phyloP scores from a whole-genome alignment of 2,329 filamentous ascomycete genomes.

The Talaromyces sp. region DNA sequence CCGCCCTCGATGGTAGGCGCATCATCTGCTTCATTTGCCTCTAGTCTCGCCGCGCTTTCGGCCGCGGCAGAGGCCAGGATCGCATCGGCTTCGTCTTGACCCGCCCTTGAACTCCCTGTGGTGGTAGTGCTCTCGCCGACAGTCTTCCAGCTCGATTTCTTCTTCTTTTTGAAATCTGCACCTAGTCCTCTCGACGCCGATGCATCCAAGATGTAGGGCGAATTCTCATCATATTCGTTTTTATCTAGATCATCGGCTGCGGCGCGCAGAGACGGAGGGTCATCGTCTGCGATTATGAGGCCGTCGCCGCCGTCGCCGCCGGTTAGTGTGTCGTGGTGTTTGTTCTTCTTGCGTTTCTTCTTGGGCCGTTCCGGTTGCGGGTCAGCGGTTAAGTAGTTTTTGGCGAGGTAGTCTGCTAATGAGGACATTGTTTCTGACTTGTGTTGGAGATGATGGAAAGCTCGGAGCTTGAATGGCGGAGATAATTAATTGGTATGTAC shows the following conservation, averaged over 20 bases:
- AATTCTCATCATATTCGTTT: conserved; percentile 39
- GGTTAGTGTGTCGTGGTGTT: conserved; percentile 42
- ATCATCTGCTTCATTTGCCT: conserved; percentile 49
- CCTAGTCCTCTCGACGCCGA: conserved; percentile 19
- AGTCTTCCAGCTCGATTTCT: conserved; percentile 53
- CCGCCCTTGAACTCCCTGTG: conserved; percentile 21
- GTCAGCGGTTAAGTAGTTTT: conserved; percentile 79
- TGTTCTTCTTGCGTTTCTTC: conserved; percentile 54
- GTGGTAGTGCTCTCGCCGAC: neutral
- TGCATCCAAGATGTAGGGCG: conserved; percentile 27
- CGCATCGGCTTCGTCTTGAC: conserved; percentile 68
- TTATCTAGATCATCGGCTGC: conserved; percentile 22
- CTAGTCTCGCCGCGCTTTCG: conserved; percentile 56
- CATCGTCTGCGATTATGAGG: conserved; percentile 42
- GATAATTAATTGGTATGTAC: neutral
- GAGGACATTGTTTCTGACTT: conserved; percentile 47
- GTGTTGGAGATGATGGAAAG: neutral
- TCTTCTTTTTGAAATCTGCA: conserved; percentile 67
- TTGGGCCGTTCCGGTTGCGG: conserved; percentile 36
- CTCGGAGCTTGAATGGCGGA: neutral
- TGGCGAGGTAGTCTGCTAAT: conserved; percentile 80
- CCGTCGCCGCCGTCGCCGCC: conserved; percentile 36
- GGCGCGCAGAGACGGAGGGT: conserved; percentile 35
- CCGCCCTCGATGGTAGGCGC: conserved; percentile 40
- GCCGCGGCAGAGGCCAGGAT: conserved; percentile 70